Percentiles rank a stretch among this genome's conserved stretches.
Evolutionary conservation across 352 stramenopile genomes (phyloP).

Genomic region (Pythium dissotocum): DNA sequence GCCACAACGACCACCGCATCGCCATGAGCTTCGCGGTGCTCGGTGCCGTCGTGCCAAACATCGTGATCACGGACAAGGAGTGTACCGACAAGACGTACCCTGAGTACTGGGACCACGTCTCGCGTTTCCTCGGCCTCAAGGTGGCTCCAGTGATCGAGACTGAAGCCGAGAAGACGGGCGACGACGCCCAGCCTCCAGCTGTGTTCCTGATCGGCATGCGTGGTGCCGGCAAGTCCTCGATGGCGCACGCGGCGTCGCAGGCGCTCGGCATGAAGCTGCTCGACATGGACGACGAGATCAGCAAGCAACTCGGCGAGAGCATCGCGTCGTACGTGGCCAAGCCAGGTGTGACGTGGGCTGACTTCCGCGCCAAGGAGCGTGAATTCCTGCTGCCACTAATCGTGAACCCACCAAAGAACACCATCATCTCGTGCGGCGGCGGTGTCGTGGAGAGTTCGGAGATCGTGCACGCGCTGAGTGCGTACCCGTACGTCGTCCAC

Average conservation of each 20-base stretch:
- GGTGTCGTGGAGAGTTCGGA: conserved; percentile 78
- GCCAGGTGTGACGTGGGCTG: conserved; percentile 66
- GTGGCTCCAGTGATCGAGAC: conserved; percentile 41
- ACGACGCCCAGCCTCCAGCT: conserved; percentile 30
- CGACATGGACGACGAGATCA: conserved; percentile 79
- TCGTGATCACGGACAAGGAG: conserved; percentile 96
- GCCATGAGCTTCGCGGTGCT: conserved; percentile 98
- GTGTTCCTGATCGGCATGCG: conserved; percentile 90
- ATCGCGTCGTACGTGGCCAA: conserved; percentile 70
- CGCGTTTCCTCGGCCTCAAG: conserved; percentile 61
- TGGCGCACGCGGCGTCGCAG: conserved; percentile 53
- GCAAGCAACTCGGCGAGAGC: conserved; percentile 62
- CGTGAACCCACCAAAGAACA: conserved; percentile 50
- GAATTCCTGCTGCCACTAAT: conserved; percentile 63
- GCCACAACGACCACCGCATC: conserved; percentile 98
- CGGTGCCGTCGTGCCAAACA: conserved; percentile 86
- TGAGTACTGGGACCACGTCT: conserved; percentile 92
- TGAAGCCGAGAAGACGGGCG: conserved; percentile 27
- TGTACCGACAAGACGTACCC: conserved; percentile 98
- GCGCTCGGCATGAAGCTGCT: conserved; percentile 60
- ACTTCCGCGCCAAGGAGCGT: conserved; percentile 71
- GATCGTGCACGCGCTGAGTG: conserved; percentile 58
- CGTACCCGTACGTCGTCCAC: conserved; percentile 73
- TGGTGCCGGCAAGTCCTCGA: conserved; percentile 81
- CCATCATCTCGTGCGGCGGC: conserved; percentile 83